Evolutionary conservation across 495 filamentous ascomycete genomes (phyloP).

Genomic region (Penicillium taxi): DNA sequence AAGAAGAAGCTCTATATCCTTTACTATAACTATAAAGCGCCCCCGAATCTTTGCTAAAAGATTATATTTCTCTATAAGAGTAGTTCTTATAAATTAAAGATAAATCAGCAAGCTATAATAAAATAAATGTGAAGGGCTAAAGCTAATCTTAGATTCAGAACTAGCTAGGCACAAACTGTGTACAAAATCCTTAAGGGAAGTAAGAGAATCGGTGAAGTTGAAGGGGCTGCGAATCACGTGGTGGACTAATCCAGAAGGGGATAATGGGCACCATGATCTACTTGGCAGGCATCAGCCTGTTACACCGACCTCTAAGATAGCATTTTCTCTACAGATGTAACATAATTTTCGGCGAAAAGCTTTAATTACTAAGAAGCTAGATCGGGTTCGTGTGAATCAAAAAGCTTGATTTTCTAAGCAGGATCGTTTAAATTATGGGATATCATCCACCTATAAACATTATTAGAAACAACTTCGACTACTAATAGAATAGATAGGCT

Average conservation of each 20-base stretch:
- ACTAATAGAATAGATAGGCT: too few relatives aligned
- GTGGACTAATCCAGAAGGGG: too few relatives aligned
- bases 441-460: constrained; percentile 9
- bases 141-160: constrained; percentile 2
- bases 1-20: constrained; percentile 16
- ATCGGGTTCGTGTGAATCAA: constrained; percentile 5
- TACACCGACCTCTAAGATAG: constrained; percentile 1
- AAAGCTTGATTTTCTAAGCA: constrained; percentile 2
- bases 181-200: constrained; percentile 6
- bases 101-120: too few relatives aligned
- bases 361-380: constrained; percentile 6
- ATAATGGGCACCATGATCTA: too few relatives aligned
- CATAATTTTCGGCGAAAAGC: constrained; percentile 10
- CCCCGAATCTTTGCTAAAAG: constrained; percentile 12
- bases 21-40: constrained; percentile 11
- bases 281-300: too few relatives aligned
- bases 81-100: too few relatives aligned
- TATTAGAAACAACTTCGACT: too few relatives aligned
- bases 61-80: too few relatives aligned
- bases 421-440: constrained; percentile 7
- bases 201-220: too few relatives aligned
- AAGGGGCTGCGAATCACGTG: too few relatives aligned
- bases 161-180: constrained; percentile 8
- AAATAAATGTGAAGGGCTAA: too few relatives aligned
- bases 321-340: constrained; percentile 2